These are phyloP conservation scores for Neofusicoccum umdonicola DNA, from an alignment of 2,329 filamentous ascomycete genomes.

Conservation along the genomic window DNA sequence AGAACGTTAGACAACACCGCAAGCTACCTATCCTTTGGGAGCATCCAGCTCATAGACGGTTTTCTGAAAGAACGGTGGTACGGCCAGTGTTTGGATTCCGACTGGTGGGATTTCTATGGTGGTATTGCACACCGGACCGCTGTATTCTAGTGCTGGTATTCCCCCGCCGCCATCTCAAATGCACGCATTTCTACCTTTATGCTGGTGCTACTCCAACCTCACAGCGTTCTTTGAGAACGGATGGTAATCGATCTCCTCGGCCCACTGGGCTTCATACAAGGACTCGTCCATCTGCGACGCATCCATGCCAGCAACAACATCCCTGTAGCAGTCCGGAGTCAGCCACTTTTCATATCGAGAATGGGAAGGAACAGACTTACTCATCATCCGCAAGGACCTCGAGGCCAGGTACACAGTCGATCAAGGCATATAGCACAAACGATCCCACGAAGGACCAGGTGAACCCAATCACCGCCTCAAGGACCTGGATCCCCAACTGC, in stretches of 20 bases:
- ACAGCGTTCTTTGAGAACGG: constrained; percentile 29
- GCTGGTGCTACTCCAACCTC: background rate
- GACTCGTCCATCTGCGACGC: constrained; percentile 51
- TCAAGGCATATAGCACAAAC: constrained; percentile 49
- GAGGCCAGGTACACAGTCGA: constrained; percentile 53
- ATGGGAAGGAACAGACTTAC: constrained; percentile 36
- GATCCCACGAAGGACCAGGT: constrained; percentile 51
- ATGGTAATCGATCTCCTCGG: constrained; percentile 35
- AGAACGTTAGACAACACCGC: background rate
- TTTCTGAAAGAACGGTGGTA: background rate
- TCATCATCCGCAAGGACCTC: constrained; percentile 54
- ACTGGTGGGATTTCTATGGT: background rate
- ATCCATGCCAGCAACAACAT: constrained; percentile 50
- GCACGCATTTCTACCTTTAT: too few species aligned
- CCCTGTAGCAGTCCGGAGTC: constrained; percentile 27
- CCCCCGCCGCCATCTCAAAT: too few species aligned
- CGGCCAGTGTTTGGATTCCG: too few species aligned
- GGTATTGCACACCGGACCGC: background rate
- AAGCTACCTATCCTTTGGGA: background rate
- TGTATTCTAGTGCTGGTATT: background rate
- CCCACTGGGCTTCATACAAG: constrained; percentile 35
- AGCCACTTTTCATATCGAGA: constrained; percentile 14
- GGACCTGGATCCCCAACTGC: constrained; percentile 51
- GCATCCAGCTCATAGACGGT: background rate
- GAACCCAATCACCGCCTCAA: constrained; percentile 53